These are phyloP conservation scores for Phytophthora sansomeana DNA, from an alignment of 352 stramenopile species.

Conservation along the genomic window DNA sequence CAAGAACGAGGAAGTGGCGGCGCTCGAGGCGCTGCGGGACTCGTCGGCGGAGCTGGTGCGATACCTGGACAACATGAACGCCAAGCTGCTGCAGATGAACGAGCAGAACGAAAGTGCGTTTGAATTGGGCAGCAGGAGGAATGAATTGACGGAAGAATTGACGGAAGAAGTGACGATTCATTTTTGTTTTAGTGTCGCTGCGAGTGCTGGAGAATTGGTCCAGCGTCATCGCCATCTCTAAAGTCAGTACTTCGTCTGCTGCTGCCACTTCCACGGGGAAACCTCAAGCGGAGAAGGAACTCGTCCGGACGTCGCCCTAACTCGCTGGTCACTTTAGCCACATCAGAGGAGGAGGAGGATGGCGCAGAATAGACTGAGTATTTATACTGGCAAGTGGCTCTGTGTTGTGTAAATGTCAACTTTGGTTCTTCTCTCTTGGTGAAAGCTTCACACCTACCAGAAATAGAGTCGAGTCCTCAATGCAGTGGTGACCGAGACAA, in stretches of 20 bases:
- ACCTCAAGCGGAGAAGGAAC: conserved; percentile 51
- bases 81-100: conserved; percentile 80
- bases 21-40: conserved; percentile 80
- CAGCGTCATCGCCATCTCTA: conserved; percentile 80
- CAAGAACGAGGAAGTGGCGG: conserved; percentile 84
- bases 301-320: conserved; percentile 64
- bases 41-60: conserved; percentile 79
- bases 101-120: conserved; percentile 82
- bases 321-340: not conserved
- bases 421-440: not conserved
- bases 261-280: conserved; percentile 37
- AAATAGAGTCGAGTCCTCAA: conserved; percentile 8
- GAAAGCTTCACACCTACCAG: conserved; percentile 1
- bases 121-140: not conserved
- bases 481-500: not conserved
- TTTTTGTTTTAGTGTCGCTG: conserved; percentile 59
- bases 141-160: not conserved
- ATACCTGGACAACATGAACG: conserved; percentile 79
- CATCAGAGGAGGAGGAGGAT: not conserved
- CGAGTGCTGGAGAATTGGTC: conserved; percentile 87
- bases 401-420: not conserved
- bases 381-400: conserved; percentile 31
- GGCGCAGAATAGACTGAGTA: conserved; percentile 33
- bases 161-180: not conserved
- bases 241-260: conserved; percentile 40